Conservation (phyloP, 2,329 filamentous ascomycete genomes). For the Cercospora sp. region DNA sequence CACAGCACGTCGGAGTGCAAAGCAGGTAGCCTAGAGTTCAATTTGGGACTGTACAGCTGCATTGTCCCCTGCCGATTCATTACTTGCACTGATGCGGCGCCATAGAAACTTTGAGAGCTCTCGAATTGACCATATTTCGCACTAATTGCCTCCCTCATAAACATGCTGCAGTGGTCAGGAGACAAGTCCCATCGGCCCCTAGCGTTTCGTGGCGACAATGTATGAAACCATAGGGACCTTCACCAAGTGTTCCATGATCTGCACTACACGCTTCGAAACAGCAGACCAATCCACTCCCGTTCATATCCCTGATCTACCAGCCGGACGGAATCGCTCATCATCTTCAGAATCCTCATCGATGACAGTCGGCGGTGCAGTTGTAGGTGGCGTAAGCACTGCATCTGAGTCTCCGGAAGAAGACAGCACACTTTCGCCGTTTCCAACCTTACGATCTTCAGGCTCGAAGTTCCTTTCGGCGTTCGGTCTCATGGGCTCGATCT, state of each 20-base stretch:
- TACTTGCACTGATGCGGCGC: neutral
- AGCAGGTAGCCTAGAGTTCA: neutral
- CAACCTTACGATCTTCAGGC: slow-evolving; percentile 1
- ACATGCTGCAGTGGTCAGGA: neutral
- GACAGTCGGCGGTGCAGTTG: slow-evolving; percentile 15
- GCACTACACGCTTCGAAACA: neutral
- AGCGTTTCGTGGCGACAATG: neutral
- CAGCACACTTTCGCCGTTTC: neutral
- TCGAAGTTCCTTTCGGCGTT: neutral
- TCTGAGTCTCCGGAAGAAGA: slow-evolving; percentile 12
- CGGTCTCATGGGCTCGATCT: neutral
- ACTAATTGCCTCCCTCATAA: neutral
- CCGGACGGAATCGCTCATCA: slow-evolving; percentile 9
- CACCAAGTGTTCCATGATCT: neutral
- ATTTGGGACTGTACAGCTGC: neutral
- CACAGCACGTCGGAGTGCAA: neutral
- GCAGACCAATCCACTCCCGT: neutral
- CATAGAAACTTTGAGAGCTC: neutral
- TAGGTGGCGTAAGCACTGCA: slow-evolving; percentile 10
- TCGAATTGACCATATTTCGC: too few relatives aligned
- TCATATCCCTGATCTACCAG: neutral
- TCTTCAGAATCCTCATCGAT: slow-evolving; percentile 16
- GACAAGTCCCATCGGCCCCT: neutral
- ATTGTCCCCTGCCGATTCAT: neutral
- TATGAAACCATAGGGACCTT: neutral